Base-by-base conservation (phyloP, 2,329 filamentous ascomycete species). In the Arthrobotrys iridis region DNA sequence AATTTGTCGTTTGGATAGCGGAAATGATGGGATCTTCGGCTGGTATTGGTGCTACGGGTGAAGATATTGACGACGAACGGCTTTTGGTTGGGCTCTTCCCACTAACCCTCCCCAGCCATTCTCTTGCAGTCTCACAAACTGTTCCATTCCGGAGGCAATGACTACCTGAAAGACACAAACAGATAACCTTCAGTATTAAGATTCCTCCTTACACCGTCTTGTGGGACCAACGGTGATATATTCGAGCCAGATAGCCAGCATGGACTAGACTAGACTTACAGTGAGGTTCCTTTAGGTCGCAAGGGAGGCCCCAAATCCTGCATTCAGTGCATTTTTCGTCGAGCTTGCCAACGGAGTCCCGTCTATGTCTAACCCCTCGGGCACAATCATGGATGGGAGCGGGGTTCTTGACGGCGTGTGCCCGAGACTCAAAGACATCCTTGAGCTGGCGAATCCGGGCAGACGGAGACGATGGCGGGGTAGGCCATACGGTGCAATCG, bases 231-330 rank as follows among this genome's bases (percentile, higher is more conserved):
- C 4, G 2, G 10, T 30, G 41, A 58, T 15, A 22, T 35, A 55
- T 65, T 52, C 26, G 46, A 52, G 46, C 46, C 46, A 55, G 48
- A 18, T 6, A 24, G 18, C 30, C 50, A 37, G 59, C 50, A 22
- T n/a, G n/a, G n/a, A n/a, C n/a, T n/a, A n/a, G n/a, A n/a, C n/a
- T 15, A 50, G 62, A 67, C 71, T 75, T 68, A 75, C 71, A 75
- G 24, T 68, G 71, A 41, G 71, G 63, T 41, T 68, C 60, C 41
- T 75, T 75, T 58, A 68, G 48, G 30, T 75, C 71, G 41, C 71
- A 75, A 50, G 55, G 45, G 30, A 63, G 57, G 41, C 71, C 71
- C 57, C 57, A 64, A 20, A 63, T 45, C 40, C 71, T 63, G 55
- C 71, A 75, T 37, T 68, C 57, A 33, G 48, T 63, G 22, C 71